A percentile compares a stretch with the other conserved stretches of the same genome.
Conservation (phyloP, 306 rosid genomes). For the Dicorynia guianensis region DNA sequence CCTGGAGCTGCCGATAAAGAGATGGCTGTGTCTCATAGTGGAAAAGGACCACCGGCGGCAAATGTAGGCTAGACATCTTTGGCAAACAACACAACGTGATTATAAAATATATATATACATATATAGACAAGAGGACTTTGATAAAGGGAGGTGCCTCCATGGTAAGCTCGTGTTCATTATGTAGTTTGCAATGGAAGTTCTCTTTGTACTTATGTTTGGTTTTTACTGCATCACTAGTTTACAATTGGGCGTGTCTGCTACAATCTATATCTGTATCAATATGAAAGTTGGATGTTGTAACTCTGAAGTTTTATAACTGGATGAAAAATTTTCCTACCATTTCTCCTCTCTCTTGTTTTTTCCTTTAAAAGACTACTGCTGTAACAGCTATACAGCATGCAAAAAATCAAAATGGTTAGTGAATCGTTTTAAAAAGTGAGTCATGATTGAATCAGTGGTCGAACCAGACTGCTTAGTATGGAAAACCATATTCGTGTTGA, state of each 20-base stretch:
- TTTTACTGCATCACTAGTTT: background rate
- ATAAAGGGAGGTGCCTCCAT: background rate
- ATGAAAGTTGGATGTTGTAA: too few relatives aligned
- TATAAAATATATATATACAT: too few relatives aligned
- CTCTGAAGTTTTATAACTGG: too few relatives aligned
- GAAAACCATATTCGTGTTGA: slow-evolving; percentile 67
- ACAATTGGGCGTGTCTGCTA: background rate
- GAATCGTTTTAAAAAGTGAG: too few relatives aligned
- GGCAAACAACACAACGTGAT: too few relatives aligned
- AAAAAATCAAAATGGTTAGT: too few relatives aligned
- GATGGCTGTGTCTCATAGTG: slow-evolving; percentile 30
- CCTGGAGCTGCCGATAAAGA: slow-evolving; percentile 24
- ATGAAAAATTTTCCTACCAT: too few relatives aligned
- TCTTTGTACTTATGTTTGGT: background rate
- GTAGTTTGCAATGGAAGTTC: background rate
- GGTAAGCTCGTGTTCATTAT: background rate
- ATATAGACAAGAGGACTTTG: background rate
- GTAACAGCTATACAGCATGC: too few relatives aligned
- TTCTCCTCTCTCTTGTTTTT: too few relatives aligned
- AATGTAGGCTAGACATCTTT: slow-evolving; percentile 5
- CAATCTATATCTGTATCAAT: too few relatives aligned
- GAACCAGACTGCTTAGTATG: slow-evolving; percentile 64
- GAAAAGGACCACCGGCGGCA: slow-evolving; percentile 4
- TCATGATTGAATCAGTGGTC: too few relatives aligned
- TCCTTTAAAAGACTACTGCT: too few relatives aligned